Conservation (phyloP, 2,329 filamentous ascomycete species). For the Ceratocystis destructans region DNA sequence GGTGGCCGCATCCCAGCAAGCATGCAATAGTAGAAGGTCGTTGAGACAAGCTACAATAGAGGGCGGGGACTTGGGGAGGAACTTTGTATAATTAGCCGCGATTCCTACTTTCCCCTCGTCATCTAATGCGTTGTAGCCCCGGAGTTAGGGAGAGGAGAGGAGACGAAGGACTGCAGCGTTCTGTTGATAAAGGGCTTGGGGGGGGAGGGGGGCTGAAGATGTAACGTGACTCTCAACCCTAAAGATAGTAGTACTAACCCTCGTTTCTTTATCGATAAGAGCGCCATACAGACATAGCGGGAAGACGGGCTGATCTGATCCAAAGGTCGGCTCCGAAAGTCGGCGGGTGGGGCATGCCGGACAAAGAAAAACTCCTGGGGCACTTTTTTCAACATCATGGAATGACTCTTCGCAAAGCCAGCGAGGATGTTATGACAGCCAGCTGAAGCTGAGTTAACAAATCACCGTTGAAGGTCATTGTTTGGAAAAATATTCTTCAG, state of each 20-base stretch:
- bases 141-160: not conserved
- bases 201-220: too few relatives aligned
- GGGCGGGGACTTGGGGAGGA: not conserved
- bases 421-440: not conserved
- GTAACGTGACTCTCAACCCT: too few relatives aligned
- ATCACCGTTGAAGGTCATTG: too few relatives aligned
- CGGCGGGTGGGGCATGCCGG: slow-evolving; percentile 4
- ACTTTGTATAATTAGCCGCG: not conserved
- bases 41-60: not conserved
- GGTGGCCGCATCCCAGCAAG: not conserved
- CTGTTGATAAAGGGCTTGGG: too few relatives aligned
- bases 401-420: not conserved
- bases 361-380: not conserved
- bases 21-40: not conserved
- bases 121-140: not conserved
- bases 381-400: not conserved
- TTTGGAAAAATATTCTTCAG: too few relatives aligned
- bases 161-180: not conserved
- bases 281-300: not conserved
- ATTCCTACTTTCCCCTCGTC: not conserved
- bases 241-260: too few relatives aligned
- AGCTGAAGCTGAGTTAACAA: too few relatives aligned
- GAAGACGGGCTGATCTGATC: not conserved
- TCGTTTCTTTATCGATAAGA: not conserved
- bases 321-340: slow-evolving; percentile 5